Evolutionary conservation across 2,329 filamentous ascomycete genomes (phyloP), one percentile per base, ranked within the genome.

Genomic region (Pseudogymnoascus destructans): DNA sequence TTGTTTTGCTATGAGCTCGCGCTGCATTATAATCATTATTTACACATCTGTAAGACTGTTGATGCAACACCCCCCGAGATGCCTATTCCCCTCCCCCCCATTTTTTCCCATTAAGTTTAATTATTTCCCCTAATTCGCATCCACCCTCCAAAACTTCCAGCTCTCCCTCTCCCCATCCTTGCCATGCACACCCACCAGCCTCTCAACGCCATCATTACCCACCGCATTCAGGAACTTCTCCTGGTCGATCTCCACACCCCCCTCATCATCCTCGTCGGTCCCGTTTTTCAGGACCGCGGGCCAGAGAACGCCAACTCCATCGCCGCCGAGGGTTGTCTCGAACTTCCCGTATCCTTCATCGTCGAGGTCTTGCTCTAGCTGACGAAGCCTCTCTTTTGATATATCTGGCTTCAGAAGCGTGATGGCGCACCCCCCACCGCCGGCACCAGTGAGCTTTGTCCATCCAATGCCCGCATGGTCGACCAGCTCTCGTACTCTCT

Each of bases 361-460:
- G 3, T 79, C 74, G 2, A 92, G 79, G 61, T 82, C 80, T 36
- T 75, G 68, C 64, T 92, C 82, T 13, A 97, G 74, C 8, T 77
- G 73, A 21, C 75, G 71, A 25, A 95, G 72, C 65, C 79, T 79
- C 61, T 80, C 74, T 13, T 69, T 66, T 5, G 80, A 69, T 1
- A 79, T 75, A 27, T 80, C 81, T 0, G 88, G 87, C 63, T 85
- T 86, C 55, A 98, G 76, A 3, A 98, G 75, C 0, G 92, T 95
- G 64, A 98, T 97, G 2, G 91, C 92, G 71, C 95, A 97, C 2
- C 93, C 93, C 59, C 93, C 95, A 10, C 93, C 95, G 19, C 93
- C 93, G 1, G 93, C 93, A 32, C 93, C 93, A 0, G 93, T 98
- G 59, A 98, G 79, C 71, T 98, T 98, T 10, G 93, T 96, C 91